Percentiles rank a stretch among this genome's conserved stretches.
phyloP scores from a whole-genome alignment of 805 yeast species.

The Suhomyces xylopsoci region DNA sequence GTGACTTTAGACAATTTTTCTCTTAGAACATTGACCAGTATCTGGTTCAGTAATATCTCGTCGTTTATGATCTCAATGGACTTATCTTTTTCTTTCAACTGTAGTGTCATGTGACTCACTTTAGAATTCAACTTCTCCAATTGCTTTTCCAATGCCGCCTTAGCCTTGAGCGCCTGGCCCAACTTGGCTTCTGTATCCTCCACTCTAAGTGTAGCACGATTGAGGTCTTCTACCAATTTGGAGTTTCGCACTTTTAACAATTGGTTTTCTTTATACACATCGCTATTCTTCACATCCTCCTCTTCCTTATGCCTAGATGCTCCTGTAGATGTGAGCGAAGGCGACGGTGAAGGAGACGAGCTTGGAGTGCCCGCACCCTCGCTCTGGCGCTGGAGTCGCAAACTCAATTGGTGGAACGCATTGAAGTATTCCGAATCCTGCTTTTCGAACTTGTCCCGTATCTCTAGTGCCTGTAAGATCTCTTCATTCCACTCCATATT shows the following conservation, averaged over 20 bases:
- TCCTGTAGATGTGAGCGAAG: background rate
- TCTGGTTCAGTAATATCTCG: slow-evolving; percentile 57
- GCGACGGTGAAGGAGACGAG: slow-evolving; percentile 3
- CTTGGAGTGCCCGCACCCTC: background rate
- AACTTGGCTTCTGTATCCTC: slow-evolving; percentile 4
- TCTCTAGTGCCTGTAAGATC: slow-evolving; percentile 21
- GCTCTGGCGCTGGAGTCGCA: slow-evolving; percentile 10
- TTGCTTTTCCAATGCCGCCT: slow-evolving; percentile 15
- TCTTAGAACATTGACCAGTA: slow-evolving; percentile 52
- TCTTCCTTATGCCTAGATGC: background rate
- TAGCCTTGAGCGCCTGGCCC: slow-evolving; percentile 3
- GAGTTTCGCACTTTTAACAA: slow-evolving; percentile 8
- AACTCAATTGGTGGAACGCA: slow-evolving; percentile 32
- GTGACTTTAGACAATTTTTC: slow-evolving; percentile 37
- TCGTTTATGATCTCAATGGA: slow-evolving; percentile 62
- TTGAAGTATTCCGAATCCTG: slow-evolving; percentile 27
- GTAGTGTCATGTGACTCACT: slow-evolving; percentile 23
- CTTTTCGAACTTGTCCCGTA: slow-evolving; percentile 33
- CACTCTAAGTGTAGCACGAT: slow-evolving; percentile 1
- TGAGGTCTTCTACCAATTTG: slow-evolving; percentile 6
- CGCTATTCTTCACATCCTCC: background rate
- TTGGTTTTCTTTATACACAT: slow-evolving; percentile 14
- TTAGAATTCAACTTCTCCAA: slow-evolving; percentile 16
- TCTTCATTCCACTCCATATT: slow-evolving; percentile 11
- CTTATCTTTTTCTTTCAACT: slow-evolving; percentile 47